Evolutionary conservation across 495 filamentous ascomycete species (phyloP), one percentile per base, ranked within the genome.

Genomic region (Amniculicola lignicola): DNA sequence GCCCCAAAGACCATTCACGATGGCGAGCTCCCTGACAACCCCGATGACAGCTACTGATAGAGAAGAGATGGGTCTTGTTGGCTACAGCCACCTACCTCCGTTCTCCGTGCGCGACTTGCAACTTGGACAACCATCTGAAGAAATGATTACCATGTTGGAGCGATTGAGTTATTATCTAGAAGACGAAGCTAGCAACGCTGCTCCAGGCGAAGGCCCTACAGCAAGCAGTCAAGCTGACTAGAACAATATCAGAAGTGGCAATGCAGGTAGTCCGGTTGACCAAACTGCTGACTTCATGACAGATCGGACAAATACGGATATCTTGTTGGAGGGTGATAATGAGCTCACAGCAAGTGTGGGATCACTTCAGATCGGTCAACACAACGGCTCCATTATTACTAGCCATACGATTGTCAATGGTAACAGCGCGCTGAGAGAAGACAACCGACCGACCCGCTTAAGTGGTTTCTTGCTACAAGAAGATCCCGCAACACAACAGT

Each of bases 391-490:
- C n/a, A 39, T 15, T 18, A 35, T n/a, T 35, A 39, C 36, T 15
- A 39, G 36, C 36, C n/a, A 39, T 39, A 39, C 36, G 36, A 39
- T 39, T 39, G n/a, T 15, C 29, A 35, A 35, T 35, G 29, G 29
- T 7, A 35, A 35, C 29, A 35, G 29, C 29, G n/a, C 29, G 29
- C n/a, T n/a, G 29, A 35, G 29, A 35, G 29, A 35, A 35, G 29
- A 35, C 36, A 39, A 39, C 36, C n/a, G 19, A 39, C 36, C 36
- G n/a, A 39, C n/a, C 36, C 36, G 36, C 36, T 39, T 39, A 39
- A 39, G 36, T 4, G 36, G n/a, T 39, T 6, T 6, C 36, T 6
- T 39, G 36, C 36, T 4, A 39, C 6, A 39, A 39, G 36, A 39
- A 39, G 36, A 39, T 39, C 36, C 36, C 36, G 36, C 36, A 39